Base-by-base conservation (phyloP, 2,329 filamentous ascomycete species). In the Pseudogymnoascus sp. region DNA sequence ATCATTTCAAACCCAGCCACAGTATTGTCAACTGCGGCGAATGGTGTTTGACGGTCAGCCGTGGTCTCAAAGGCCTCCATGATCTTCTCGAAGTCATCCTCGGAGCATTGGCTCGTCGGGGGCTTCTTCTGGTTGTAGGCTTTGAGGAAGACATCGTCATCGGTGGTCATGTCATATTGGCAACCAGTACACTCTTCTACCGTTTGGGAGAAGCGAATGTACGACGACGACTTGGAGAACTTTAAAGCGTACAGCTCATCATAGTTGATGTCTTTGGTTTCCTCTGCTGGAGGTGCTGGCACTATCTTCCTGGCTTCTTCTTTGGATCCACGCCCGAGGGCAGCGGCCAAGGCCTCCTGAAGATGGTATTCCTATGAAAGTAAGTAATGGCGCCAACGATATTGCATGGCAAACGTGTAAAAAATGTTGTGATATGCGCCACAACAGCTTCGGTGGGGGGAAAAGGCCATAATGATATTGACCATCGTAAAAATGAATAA, bases 191-290 rank as follows among this genome's bases (percentile, higher is more conserved):
- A 96, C 77, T 99, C 95, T 78, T 99, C 95, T 66, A 99, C 93
- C 2, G 95, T 99, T 69, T 96, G 93, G 67, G 95, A 97, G 79
- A 96, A 97, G 68, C 93, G 91, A 74, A 99, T 96, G 77, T 97
- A 97, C 66, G 93, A 95, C 66, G 88, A 86, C 61, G 95, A 92
- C 75, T 96, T 89, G 71, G 87, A 84, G 77, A 93, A 97, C 64
- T 81, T 80, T 68, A 84, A 86, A 60, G 88, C 85, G 74, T 97
- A 97, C 70, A 97, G 84, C 71, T 88, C 85, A 76, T 96, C 91
- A 87, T 97, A 99, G 76, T 91, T 85, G 76, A 93, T 80, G 68
- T 81, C 78, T 68, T 78, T 64, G 70, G 83, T 86, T 76, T 86
- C 80, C 72, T 86, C 76, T 13, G 85, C 83, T 70, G 85, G 85